Evolutionary conservation across 441 rosid genomes (phyloP).

Genomic region (Adansonia madagascariensis): DNA sequence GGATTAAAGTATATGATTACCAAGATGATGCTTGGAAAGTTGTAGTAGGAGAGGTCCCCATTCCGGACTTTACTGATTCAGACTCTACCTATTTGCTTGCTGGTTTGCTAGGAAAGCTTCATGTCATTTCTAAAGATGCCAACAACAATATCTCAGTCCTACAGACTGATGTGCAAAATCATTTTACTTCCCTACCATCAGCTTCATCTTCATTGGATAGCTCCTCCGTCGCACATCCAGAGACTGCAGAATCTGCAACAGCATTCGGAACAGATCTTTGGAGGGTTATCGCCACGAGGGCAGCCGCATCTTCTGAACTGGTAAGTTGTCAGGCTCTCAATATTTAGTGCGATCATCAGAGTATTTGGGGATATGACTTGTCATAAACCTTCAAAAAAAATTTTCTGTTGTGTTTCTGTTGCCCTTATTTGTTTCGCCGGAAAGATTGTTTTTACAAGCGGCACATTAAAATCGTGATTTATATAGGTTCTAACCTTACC

Average conservation of each 20-base stretch:
- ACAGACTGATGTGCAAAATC: conserved; percentile 65
- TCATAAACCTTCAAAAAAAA: not conserved
- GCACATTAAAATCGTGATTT: not conserved
- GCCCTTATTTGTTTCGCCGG: not conserved
- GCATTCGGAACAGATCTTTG: conserved; percentile 65
- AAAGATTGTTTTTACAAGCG: not conserved
- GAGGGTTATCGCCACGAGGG: conserved; percentile 60
- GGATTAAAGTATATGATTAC: conserved; percentile 81
- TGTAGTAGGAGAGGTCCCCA: conserved; percentile 73
- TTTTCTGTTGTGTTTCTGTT: not conserved
- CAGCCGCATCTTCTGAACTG: conserved; percentile 66
- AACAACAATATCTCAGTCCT: conserved; percentile 50
- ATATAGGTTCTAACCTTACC: not conserved
- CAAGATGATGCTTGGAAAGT: conserved; percentile 90
- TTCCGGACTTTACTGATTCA: conserved; percentile 55
- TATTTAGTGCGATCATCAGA: conserved; percentile 35
- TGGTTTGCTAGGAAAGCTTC: conserved; percentile 79
- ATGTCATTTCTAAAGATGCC: conserved; percentile 71
- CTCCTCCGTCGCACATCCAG: conserved; percentile 35
- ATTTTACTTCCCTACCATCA: conserved; percentile 40
- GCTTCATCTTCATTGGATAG: conserved; percentile 37
- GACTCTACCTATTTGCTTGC: conserved; percentile 85
- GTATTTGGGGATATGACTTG: not conserved
- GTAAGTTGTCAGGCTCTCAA: conserved; percentile 81
- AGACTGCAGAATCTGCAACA: conserved; percentile 35